Evolutionary conservation across 2,329 filamentous ascomycete species (phyloP), one percentile per base, ranked within the genome.

Genomic region (Paraphaeosphaeria minitans): DNA sequence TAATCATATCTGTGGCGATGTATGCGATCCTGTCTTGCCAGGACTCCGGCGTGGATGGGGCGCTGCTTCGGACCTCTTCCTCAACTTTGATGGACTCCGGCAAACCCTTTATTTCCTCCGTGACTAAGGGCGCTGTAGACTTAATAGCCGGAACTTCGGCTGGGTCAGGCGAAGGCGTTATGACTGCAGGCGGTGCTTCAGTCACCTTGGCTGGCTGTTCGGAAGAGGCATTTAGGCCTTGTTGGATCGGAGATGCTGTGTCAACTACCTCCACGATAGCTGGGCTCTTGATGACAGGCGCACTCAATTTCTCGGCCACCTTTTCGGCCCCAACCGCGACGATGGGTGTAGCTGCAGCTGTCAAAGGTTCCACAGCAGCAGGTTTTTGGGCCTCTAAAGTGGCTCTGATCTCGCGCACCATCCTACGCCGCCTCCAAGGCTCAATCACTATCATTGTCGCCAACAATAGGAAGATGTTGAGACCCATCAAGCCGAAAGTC

Each of bases 401-500:
- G 19, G 54, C 66, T 58, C 75, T 76, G 57, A 93, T 89, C 76
- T 93, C 93, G 66, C 84, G 87, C 58, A 98, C 92, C 61, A 99
- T 85, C 68, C 92, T 83, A 71, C 82, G 84, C 67, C 95, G 83
- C 67, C 93, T 87, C 92, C 94, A 98, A 4, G 95, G 95, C 82
- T 99, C 94, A 61, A 97, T 89, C 21, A 95, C 87, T 67, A 96
- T 89, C 78, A 97, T 89, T 67, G 96, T 88, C 19, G 93, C 84
- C 54, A 99, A 78, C 73, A 99, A 92, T 48, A 99, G 79, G 61
- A 98, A 76, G 33, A 98, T 91, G 74, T 99, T 99, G 71, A 98
- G 86, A 24, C 94, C 94, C 95, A 99, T 99, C 61, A 99, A 81
- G 0, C 94, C 95, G 88, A 96, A 98, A 0, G 95, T 99, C 37